A percentile compares a stretch with the other conserved stretches of the same genome.
These are phyloP conservation scores for Coniella vitis DNA, from an alignment of 2,329 filamentous ascomycete genomes.

Conservation along the genomic window DNA sequence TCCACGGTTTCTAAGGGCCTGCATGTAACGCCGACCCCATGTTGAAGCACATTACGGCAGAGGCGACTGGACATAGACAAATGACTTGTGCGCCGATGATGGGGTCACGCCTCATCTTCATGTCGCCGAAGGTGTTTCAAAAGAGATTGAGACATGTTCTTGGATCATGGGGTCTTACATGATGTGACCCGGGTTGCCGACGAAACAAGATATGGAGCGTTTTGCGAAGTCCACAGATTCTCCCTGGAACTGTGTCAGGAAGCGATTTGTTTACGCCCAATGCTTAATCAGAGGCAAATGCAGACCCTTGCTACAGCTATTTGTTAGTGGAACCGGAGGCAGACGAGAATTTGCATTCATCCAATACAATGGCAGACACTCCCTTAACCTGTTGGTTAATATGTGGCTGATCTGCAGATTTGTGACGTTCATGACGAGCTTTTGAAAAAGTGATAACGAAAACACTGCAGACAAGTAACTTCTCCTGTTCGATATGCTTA, in stretches of 20 bases:
- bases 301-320: background rate
- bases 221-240: constrained; percentile 1
- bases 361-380: constrained; percentile 12
- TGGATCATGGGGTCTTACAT: constrained; percentile 9
- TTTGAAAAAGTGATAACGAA: background rate
- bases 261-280: constrained; percentile 8
- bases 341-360: constrained; percentile 7
- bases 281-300: background rate
- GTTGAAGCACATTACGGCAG: constrained; percentile 3
- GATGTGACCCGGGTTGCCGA: constrained; percentile 10
- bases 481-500: too few species aligned
- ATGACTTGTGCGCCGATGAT: constrained; percentile 7
- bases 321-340: constrained; percentile 11
- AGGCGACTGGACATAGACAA: constrained; percentile 8
- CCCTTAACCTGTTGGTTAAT: background rate
- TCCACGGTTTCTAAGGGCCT: constrained; percentile 35
- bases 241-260: constrained; percentile 7
- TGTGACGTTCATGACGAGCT: background rate
- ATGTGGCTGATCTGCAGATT: background rate
- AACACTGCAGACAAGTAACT: too few species aligned
- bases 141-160: constrained; percentile 12
- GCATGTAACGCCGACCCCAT: constrained; percentile 11
- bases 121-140: constrained; percentile 6
- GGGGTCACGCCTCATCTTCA: constrained; percentile 11
- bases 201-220: constrained; percentile 6